Base-by-base conservation (phyloP, 805 yeast species). In the Myxozyma neglecta region DNA sequence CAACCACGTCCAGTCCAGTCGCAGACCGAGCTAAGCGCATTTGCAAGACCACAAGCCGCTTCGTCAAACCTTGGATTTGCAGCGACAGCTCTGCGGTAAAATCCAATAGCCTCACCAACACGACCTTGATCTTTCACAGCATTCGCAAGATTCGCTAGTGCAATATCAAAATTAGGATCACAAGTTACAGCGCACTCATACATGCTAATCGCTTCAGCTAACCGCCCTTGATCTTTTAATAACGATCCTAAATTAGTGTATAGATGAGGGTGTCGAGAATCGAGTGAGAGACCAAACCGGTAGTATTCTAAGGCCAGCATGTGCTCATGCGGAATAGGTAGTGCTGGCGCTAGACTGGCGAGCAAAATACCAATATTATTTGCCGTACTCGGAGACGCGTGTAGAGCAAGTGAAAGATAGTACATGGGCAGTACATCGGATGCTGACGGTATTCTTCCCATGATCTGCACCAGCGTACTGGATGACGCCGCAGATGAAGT, bases 231-330 rank as follows among this genome's bases (percentile, higher is more conserved):
- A 45, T 73, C 75, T 13, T 73, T 69, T 24, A 68, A 64, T 3
- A 73, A 62, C 7, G 75, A 71, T 7, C 75, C 75, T 37, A 72
- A 63, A 34, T 73, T 73, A 6, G 75, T 72, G 62, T 72, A 70
- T 8, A 73, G 62, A 59, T 73, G 75, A 3, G 75, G 76, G 49
- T 73, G 75, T n/a, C 67, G 68, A 10, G 70, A 52, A 54, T 73
- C 75, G 14, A 73, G 65, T 3, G 69, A 59, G 3, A 73, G 68
- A 1, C 75, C 75, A 48, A 62, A 71, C 32, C 59, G 58, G 56
- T 73, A 73, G 49, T 73, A 73, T 36, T 68, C 67, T 8, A 71
- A 40, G 3, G 75, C 75, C 35, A 73, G 64, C 32, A 44, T 34
- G 39, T 63, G 67, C 52, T 63, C 67, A 11, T 40, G 16, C 8